A percentile compares a stretch with the other conserved stretches of the same genome.
Conservation (phyloP, 768 basidiomycete genomes). For the Brasilioporus rufonigricans region DNA sequence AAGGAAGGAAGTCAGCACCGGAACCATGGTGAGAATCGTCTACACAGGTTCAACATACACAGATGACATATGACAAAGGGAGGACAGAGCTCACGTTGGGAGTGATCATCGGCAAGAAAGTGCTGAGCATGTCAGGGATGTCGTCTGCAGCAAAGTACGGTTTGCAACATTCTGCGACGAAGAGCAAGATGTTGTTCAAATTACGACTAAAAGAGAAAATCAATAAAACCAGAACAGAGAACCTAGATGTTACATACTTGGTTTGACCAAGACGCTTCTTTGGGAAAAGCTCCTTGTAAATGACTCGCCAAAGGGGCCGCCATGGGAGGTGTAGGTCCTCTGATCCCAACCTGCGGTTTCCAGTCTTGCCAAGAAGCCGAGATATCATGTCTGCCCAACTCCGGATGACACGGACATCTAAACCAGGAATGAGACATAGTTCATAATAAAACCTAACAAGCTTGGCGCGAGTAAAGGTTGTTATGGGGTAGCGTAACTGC, state of each 20-base stretch:
- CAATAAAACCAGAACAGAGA: slow-evolving; percentile 2
- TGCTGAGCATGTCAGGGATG: slow-evolving; percentile 67
- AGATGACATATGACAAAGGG: not conserved
- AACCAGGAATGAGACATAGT: slow-evolving; percentile 70
- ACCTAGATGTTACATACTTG: slow-evolving; percentile 43
- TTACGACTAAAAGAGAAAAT: slow-evolving; percentile 45
- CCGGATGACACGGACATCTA: slow-evolving; percentile 68
- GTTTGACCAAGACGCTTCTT: slow-evolving; percentile 60
- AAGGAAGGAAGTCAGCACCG: slow-evolving; percentile 76
- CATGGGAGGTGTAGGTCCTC: slow-evolving; percentile 69
- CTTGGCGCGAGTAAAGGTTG: slow-evolving; percentile 64
- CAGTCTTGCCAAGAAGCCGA: slow-evolving; percentile 65
- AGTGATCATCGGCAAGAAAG: slow-evolving; percentile 69
- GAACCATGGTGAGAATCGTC: slow-evolving; percentile 69
- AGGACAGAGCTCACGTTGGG: slow-evolving; percentile 51
- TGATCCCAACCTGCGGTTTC: slow-evolving; percentile 65
- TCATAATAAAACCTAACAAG: slow-evolving; percentile 77
- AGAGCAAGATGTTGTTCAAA: slow-evolving; percentile 68
- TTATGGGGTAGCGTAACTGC: slow-evolving; percentile 76
- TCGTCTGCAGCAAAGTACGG: slow-evolving; percentile 66
- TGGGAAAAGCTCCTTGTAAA: slow-evolving; percentile 75
- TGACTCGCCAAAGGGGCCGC: slow-evolving; percentile 70
- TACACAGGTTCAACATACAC: slow-evolving; percentile 26
- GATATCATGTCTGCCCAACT: slow-evolving; percentile 80
- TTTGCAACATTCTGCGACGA: slow-evolving; percentile 69